phyloP scores from a whole-genome alignment of 2,329 filamentous ascomycete species.

The Pseudogymnoascus sp. region DNA sequence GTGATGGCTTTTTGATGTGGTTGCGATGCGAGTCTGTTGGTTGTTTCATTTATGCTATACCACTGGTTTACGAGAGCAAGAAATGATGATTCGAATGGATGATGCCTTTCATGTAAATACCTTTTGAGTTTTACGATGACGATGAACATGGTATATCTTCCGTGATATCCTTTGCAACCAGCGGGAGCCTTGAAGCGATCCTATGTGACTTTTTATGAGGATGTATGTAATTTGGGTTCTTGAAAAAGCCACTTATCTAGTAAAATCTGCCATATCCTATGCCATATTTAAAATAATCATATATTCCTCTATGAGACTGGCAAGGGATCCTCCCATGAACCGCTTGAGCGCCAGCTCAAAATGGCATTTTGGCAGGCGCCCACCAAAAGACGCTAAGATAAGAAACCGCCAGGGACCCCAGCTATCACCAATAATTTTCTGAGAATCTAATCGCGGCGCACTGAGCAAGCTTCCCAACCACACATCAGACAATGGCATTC shows the following conservation, averaged over 20 bases:
- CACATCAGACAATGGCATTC: slow-evolving; percentile 10
- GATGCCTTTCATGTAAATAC: slow-evolving; percentile 1
- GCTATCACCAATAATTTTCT: slow-evolving; percentile 11
- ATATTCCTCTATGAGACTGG: not conserved
- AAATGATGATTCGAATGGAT: slow-evolving; percentile 6
- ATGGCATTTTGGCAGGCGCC: slow-evolving; percentile 3
- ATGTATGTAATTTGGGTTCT: not conserved
- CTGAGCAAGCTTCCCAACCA: slow-evolving; percentile 1
- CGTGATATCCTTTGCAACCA: not conserved
- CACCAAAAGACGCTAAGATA: not conserved
- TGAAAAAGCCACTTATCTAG: not conserved
- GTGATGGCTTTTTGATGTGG: slow-evolving; percentile 10
- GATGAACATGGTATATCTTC: not conserved
- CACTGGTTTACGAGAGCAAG: not conserved
- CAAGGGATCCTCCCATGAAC: not conserved
- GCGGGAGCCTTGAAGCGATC: not conserved
- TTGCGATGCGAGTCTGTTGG: not conserved
- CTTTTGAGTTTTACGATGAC: not conserved
- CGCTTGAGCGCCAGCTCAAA: not conserved
- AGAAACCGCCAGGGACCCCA: slow-evolving; percentile 1
- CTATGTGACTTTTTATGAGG: not conserved
- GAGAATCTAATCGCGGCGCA: not conserved
- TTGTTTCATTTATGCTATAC: not conserved
- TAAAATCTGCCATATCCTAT: not conserved
- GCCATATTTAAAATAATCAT: not conserved